Evolutionary conservation across 208 protist genomes (phyloP).

Genomic region (Crithidia thermophila): DNA sequence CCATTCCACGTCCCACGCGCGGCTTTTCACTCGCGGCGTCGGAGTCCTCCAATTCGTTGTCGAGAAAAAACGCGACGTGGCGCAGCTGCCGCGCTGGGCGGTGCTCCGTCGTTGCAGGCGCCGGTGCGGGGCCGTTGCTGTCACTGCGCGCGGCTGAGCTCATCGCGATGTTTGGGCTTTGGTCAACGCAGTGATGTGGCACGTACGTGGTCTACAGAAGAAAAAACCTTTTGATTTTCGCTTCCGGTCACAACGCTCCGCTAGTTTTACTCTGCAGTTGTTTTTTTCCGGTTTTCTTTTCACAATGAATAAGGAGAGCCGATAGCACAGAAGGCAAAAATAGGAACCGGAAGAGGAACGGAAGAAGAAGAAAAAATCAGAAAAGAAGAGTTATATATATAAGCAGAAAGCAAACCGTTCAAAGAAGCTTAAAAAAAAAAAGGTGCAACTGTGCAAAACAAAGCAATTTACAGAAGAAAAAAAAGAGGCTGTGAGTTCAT

Average conservation of each 20-base stretch:
- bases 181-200: neutral
- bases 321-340: neutral
- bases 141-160: slow-evolving; percentile 16
- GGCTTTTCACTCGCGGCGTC: slow-evolving; percentile 1
- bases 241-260: too few species aligned
- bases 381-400: slow-evolving; percentile 16
- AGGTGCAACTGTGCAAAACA: neutral
- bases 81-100: slow-evolving; percentile 5
- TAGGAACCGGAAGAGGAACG: neutral
- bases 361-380: neutral
- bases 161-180: too few species aligned
- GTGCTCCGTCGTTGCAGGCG: neutral
- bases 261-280: neutral
- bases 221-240: too few species aligned
- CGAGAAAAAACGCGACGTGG: slow-evolving; percentile 33
- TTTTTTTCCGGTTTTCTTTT: neutral
- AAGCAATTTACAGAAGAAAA: neutral
- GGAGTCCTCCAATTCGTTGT: slow-evolving; percentile 9
- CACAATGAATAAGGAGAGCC: too few species aligned
- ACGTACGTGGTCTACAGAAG: neutral
- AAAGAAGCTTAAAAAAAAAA: slow-evolving; percentile 1
- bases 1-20: neutral
- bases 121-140: neutral
- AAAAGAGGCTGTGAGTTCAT: slow-evolving; percentile 4
- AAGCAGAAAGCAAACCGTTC: neutral